Evolutionary conservation across 345 rosid genomes (phyloP), one percentile per base, ranked within the genome.

Genomic region (Turnera subulata): DNA sequence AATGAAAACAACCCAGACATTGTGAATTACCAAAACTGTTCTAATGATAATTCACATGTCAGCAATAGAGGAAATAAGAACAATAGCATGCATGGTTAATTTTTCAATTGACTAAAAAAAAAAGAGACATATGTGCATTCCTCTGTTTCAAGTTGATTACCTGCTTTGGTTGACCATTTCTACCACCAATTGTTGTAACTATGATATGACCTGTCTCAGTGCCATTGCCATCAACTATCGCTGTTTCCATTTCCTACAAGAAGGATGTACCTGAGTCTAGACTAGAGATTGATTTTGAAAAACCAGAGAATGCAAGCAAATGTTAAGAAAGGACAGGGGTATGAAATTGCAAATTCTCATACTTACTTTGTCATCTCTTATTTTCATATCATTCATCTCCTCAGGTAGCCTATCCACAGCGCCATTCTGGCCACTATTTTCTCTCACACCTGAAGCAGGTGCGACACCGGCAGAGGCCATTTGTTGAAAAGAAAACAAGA

Each of bases 121-220:
- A n/a, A n/a, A n/a, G n/a, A n/a, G n/a, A n/a, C n/a, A n/a, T n/a
- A n/a, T n/a, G n/a, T n/a, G n/a, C n/a, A n/a, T n/a, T n/a, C n/a
- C n/a, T n/a, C n/a, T n/a, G n/a, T n/a, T n/a, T n/a, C n/a, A n/a
- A n/a, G n/a, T 44, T 52, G 4, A 9, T 11, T 74, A 92, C 98
- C 96, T 87, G 97, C 71, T 86, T 93, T 14, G 96, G 94, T 68
- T 89, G 96, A 65, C 97, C 97, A 65, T 93, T 87, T 80, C 84
- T 79, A 48, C 99, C 99, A 61, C 99, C 99, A 59, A 87, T 93
- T 23, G 97, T 89, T 40, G 99, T 89, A 48, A 93, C 99, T 52
- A 89, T 93, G 15, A 93, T 86, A 72, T 89, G 97, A 11, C 99
- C 97, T 6, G 93, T 78, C 82, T 93, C 99, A 2, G 99, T 84